A percentile compares a stretch with the other conserved stretches of the same genome.
These are phyloP conservation scores for Salix brachista DNA, from an alignment of 345 rosid species.

Conservation along the genomic window DNA sequence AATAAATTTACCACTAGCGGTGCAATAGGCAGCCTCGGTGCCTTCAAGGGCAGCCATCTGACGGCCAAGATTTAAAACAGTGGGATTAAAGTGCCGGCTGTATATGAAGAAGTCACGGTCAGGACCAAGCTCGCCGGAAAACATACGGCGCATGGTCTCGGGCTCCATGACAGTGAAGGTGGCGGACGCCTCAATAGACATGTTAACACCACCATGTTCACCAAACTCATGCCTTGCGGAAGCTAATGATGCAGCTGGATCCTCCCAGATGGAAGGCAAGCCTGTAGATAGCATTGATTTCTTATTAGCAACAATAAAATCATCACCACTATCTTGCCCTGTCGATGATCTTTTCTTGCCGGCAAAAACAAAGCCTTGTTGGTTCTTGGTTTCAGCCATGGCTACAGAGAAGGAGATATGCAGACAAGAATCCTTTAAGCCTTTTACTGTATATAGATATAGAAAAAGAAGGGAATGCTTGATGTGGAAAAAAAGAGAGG, in stretches of 20 bases:
- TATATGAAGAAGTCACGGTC: slow-evolving; percentile 91
- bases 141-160: slow-evolving; percentile 87
- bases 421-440: too few relatives aligned
- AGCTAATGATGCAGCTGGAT: slow-evolving; percentile 81
- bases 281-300: slow-evolving; percentile 36
- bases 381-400: slow-evolving; percentile 12
- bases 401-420: not conserved
- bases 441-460: too few relatives aligned
- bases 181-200: slow-evolving; percentile 99
- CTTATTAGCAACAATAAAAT: slow-evolving; percentile 30
- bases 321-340: slow-evolving; percentile 43
- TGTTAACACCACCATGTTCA: slow-evolving; percentile 97
- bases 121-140: slow-evolving; percentile 91
- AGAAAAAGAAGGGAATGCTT: too few relatives aligned
- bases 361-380: slow-evolving; percentile 27
- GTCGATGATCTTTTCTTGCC: slow-evolving; percentile 50
- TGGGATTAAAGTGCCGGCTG: slow-evolving; percentile 98
- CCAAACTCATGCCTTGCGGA: slow-evolving; percentile 83
- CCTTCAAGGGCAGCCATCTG: slow-evolving; percentile 98
- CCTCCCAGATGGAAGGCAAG: slow-evolving; percentile 32
- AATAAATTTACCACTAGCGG: slow-evolving; percentile 67
- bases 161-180: slow-evolving; percentile 99
- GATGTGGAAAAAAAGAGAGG: not conserved
- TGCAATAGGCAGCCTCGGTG: slow-evolving; percentile 96
- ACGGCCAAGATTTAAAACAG: slow-evolving; percentile 85